Base-by-base conservation (phyloP, 148 eudicot species). In the Suaeda aralocaspica region DNA sequence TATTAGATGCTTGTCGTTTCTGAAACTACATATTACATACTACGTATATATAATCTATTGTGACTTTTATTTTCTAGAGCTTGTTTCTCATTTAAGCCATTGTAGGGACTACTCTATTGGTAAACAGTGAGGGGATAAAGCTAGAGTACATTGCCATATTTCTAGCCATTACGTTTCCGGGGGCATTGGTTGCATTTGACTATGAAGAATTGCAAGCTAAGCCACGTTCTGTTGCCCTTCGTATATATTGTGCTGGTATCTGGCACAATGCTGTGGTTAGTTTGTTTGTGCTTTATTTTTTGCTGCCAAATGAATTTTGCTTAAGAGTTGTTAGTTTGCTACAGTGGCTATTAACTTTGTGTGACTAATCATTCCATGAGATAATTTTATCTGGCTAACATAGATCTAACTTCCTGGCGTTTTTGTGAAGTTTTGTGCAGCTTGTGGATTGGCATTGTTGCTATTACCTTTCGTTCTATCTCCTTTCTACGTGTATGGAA, bases 221-320 rank as follows among this genome's bases (percentile, higher is more conserved):
- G 72, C 85, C 96, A 26, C 80, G 79, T 59, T 66, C 76, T 59
- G 71, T 88, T 72, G 79, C 86, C 72, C 98, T 93, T 77, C 92
- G 92, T 50, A 81, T 93, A 77, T 93, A 88, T 75, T 85, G 92
- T 91, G 98, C 98, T 80, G 98, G 98, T 62, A 83, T 93, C 67
- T 91, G 96, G 96, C 98, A 93, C 68, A 93, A 93, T 82, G 96
- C 95, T 51, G 88, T 76, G 69, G 98, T 93, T 76, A 84, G 96
- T 85, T 57, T 22, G n/a, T 56, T 12, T 44, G 36, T 9, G 11
- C 41, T 51, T 8, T 6, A 39, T 6, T 18, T 34, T 10, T 63
- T 9, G 55, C 62, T 64, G 15, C 36, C 21, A 45, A 56, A 46
- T 65, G 26, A 16, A 13, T 1, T n/a, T 26, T 36, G 42, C n/a